These are phyloP conservation scores for Salix caprea DNA, from an alignment of 345 rosid genomes.

Conservation along the genomic window DNA sequence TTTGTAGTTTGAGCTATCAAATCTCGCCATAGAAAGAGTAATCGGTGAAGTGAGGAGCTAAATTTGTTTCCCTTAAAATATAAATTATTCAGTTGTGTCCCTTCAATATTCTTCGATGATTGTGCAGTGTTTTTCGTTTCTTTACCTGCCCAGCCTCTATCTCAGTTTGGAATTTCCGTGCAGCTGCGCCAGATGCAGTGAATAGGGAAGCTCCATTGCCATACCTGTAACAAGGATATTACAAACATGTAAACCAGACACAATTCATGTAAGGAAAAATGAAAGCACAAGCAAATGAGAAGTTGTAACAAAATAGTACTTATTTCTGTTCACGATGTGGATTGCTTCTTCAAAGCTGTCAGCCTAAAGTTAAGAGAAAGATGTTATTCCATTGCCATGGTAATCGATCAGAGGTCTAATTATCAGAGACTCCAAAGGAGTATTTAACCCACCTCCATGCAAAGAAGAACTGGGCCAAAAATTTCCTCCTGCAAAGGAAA, in stretches of 20 bases:
- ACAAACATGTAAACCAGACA: background rate
- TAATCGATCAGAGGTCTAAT: background rate
- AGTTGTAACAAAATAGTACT: conserved; percentile 35
- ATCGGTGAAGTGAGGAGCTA: background rate
- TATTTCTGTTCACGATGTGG: conserved; percentile 67
- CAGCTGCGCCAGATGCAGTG: conserved; percentile 87
- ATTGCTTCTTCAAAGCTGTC: conserved; percentile 87
- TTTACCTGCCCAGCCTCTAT: conserved; percentile 95
- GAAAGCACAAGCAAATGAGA: conserved; percentile 1
- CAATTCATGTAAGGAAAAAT: background rate
- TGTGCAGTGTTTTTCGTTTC: background rate
- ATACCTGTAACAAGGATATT: conserved; percentile 43
- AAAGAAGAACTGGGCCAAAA: conserved; percentile 95
- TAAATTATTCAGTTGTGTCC: background rate
- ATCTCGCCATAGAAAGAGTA: background rate
- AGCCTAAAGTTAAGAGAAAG: conserved; percentile 45
- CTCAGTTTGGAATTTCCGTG: conserved; percentile 90
- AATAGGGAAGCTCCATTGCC: conserved; percentile 95
- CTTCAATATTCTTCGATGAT: background rate
- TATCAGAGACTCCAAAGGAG: conserved; percentile 5
- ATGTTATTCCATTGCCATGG: conserved; percentile 9
- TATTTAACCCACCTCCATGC: conserved; percentile 63
- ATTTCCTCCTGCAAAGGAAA: conserved; percentile 78
- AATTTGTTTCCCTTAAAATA: background rate
- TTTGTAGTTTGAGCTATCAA: background rate